Conservation (phyloP, 139 green algal species). For the Haematococcus lacustris region DNA sequence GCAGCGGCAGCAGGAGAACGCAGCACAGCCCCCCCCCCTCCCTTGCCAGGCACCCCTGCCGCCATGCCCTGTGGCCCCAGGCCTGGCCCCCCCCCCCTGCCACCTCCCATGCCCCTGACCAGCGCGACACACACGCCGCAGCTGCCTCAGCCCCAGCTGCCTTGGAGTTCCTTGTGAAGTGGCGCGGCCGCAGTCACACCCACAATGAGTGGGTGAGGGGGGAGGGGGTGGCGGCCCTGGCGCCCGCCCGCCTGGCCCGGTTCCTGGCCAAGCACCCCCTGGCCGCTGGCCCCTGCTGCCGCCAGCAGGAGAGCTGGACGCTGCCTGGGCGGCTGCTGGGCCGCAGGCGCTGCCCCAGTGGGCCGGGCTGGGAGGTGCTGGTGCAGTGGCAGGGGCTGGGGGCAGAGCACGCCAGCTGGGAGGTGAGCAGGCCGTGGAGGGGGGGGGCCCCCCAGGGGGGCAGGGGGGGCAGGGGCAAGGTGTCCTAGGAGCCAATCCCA, state of each 20-base stretch:
- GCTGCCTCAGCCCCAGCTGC: background rate
- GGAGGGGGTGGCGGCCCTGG: slow-evolving; percentile 53
- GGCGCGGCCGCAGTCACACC: slow-evolving; percentile 53
- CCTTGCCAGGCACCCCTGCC: background rate
- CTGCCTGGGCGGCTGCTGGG: slow-evolving; percentile 57
- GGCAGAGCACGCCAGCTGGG: slow-evolving; percentile 81
- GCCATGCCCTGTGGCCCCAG: background rate
- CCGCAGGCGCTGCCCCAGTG: slow-evolving; percentile 49
- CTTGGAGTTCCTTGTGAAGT: slow-evolving; percentile 83
- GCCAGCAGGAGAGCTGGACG: slow-evolving; percentile 5
- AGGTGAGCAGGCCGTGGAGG: slow-evolving; percentile 31
- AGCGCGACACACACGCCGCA: background rate
- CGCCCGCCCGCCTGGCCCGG: slow-evolving; percentile 72
- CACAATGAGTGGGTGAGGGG: slow-evolving; percentile 79
- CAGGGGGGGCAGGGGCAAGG: too few relatives aligned
- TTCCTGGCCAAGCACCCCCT: slow-evolving; percentile 73
- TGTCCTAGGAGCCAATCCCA: background rate
- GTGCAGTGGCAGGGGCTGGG: slow-evolving; percentile 75
- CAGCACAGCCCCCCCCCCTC: background rate
- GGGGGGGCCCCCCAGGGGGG: too few relatives aligned
- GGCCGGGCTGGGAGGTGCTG: slow-evolving; percentile 84
- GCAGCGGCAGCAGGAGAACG: slow-evolving; percentile 4
- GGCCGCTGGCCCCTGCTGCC: too few relatives aligned
- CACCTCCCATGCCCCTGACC: background rate
- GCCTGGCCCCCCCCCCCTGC: slow-evolving; percentile 3